A percentile compares a stretch with the other conserved stretches of the same genome.
These are phyloP conservation scores for Mycosarcoma mackinlayi DNA, from an alignment of 1,284 basidiomycete genomes.

Conservation along the genomic window DNA sequence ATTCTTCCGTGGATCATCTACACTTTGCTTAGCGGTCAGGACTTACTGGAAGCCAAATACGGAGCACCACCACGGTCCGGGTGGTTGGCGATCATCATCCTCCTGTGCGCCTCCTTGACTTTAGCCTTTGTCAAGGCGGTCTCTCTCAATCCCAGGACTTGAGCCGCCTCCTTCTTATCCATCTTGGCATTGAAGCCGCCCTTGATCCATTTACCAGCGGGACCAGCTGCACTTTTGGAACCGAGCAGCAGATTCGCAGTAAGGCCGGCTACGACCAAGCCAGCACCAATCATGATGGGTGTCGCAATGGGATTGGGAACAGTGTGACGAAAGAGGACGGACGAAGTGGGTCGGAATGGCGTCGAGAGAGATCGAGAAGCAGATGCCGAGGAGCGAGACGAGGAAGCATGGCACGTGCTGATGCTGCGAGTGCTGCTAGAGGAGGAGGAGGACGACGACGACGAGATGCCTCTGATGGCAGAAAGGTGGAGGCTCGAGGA, in stretches of 20 bases:
- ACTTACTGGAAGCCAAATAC: conserved; percentile 85
- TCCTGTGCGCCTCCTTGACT: conserved; percentile 68
- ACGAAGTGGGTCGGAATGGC: conserved; percentile 43
- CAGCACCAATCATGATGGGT: conserved; percentile 58
- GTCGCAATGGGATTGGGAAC: conserved; percentile 45
- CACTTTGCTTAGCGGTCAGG: no score
- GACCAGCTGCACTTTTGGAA: conserved; percentile 67
- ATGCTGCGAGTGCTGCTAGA: no score
- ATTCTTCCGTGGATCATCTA: no score
- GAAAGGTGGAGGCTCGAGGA: conserved; percentile 1
- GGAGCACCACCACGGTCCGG: conserved; percentile 95
- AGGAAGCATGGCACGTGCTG: neutral
- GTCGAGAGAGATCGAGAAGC: conserved; percentile 37
- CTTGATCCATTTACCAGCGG: conserved; percentile 83
- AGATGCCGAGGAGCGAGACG: conserved; percentile 4
- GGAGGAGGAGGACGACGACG: conserved; percentile 1
- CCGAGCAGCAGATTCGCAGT: conserved; percentile 54
- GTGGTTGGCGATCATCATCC: conserved; percentile 76
- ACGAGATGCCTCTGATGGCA: conserved; percentile 11
- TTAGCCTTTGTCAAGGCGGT: conserved; percentile 63
- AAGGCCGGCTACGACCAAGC: conserved; percentile 60
- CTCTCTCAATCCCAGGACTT: conserved; percentile 81
- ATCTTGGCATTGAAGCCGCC: conserved; percentile 96
- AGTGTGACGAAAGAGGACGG: conserved; percentile 45
- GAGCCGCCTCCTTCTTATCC: conserved; percentile 92